Evolutionary conservation across 768 basidiomycete genomes (phyloP).

Genomic region (Lepiota venenata): DNA sequence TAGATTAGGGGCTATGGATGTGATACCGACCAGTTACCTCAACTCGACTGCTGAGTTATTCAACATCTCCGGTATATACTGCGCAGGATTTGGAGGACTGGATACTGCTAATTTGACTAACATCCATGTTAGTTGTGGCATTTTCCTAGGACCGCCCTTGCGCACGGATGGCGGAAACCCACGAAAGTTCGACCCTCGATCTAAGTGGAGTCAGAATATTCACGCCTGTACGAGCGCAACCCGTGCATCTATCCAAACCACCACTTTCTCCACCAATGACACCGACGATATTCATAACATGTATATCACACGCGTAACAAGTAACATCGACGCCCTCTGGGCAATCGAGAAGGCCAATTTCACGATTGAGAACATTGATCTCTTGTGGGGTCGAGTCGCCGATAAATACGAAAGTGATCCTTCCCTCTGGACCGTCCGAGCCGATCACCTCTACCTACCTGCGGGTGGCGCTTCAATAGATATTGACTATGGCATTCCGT

Average conservation of each 20-base stretch:
- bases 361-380: neutral
- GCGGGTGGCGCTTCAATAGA: neutral
- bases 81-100: slow-evolving; percentile 14
- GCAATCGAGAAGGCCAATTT: neutral
- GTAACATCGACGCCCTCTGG: neutral
- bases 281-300: neutral
- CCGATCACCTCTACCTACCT: neutral
- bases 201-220: slow-evolving; percentile 17
- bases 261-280: neutral
- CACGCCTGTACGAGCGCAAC: slow-evolving; percentile 17
- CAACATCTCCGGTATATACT: neutral
- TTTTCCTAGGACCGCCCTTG: slow-evolving; percentile 16
- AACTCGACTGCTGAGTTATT: neutral
- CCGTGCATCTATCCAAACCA: neutral
- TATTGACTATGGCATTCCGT: neutral
- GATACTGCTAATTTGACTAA: slow-evolving; percentile 18
- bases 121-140: slow-evolving; percentile 15
- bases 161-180: slow-evolving; percentile 21
- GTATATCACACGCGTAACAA: neutral
- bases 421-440: neutral
- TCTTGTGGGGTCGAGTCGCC: neutral
- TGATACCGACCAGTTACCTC: slow-evolving; percentile 1
- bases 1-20: neutral
- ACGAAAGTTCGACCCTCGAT: slow-evolving; percentile 5
- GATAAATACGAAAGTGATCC: neutral